Percentiles rank a stretch among this genome's conserved stretches.
Evolutionary conservation across 2,329 filamentous ascomycete genomes (phyloP).

Genomic region (Lasiodiplodia theobromae): DNA sequence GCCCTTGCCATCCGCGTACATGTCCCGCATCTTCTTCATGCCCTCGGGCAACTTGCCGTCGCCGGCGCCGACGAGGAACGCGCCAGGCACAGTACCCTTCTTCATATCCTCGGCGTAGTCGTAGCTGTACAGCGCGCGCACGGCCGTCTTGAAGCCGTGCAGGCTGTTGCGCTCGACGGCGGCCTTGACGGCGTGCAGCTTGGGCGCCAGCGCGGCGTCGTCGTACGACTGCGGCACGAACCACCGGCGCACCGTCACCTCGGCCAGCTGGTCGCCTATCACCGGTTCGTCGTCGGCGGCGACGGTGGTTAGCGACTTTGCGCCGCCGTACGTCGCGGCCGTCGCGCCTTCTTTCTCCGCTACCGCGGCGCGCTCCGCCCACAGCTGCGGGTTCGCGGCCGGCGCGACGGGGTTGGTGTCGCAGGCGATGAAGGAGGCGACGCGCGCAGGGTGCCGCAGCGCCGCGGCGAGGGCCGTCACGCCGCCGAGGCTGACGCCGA

Average conservation of each 20-base stretch:
- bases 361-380: conserved; percentile 76
- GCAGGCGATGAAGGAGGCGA: conserved; percentile 72
- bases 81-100: conserved; percentile 62
- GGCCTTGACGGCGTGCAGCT: conserved; percentile 66
- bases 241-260: conserved; percentile 77
- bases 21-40: conserved; percentile 75
- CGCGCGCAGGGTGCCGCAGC: conserved; percentile 67
- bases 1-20: conserved; percentile 43
- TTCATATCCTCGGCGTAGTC: conserved; percentile 67
- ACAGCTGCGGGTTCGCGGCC: conserved; percentile 76
- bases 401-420: conserved; percentile 80
- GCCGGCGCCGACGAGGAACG: conserved; percentile 75
- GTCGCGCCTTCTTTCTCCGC: conserved; percentile 63
- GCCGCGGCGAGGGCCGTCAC: conserved; percentile 78
- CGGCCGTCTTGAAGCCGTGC: conserved; percentile 71
- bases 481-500: conserved; percentile 84
- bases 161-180: conserved; percentile 76
- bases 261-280: conserved; percentile 69
- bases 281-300: conserved; percentile 59
- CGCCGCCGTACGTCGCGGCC: conserved; percentile 39
- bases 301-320: background rate
- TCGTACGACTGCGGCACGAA: conserved; percentile 69
- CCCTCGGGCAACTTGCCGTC: conserved; percentile 80
- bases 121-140: conserved; percentile 75
- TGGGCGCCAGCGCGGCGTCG: conserved; percentile 54